Percentiles rank a stretch among this genome's conserved stretches.
phyloP scores from a whole-genome alignment of 129 eudicot genomes.

The Tagetes erecta region DNA sequence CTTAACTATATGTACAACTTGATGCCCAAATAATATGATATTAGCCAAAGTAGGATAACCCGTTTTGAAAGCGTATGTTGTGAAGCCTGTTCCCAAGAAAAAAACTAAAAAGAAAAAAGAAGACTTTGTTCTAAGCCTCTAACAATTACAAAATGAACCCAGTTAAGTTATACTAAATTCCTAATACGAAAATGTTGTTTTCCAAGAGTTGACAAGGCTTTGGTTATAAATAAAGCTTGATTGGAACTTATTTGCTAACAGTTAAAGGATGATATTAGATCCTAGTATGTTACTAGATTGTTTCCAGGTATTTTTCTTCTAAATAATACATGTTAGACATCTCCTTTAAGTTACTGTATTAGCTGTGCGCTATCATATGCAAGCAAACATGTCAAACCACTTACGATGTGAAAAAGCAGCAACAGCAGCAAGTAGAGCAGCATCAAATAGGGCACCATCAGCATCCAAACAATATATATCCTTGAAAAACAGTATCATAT shows the following conservation, averaged over 20 bases:
- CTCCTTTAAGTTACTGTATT: neutral
- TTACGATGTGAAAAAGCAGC: conserved; percentile 88
- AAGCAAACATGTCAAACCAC: conserved; percentile 31
- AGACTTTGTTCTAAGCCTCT: neutral
- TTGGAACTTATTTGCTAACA: neutral
- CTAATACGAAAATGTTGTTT: neutral
- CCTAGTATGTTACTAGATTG: neutral
- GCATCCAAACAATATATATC: conserved; percentile 96
- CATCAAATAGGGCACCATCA: conserved; percentile 94
- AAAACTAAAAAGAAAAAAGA: neutral
- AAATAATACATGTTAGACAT: neutral
- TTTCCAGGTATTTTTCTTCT: neutral
- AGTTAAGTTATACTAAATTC: neutral
- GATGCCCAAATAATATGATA: neutral
- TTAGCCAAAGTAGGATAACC: neutral
- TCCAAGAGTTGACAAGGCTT: neutral
- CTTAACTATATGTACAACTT: neutral
- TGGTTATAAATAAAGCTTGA: neutral
- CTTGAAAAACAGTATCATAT: conserved; percentile 38
- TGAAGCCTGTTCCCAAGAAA: neutral
- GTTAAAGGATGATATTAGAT: neutral
- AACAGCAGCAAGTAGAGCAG: conserved; percentile 86
- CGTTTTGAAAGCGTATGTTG: neutral
- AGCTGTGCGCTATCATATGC: neutral
- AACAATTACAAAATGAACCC: neutral